Percentiles rank a stretch among this genome's conserved stretches.
Conservation (phyloP, 2,329 filamentous ascomycete species). For the Colletotrichum sidae region DNA sequence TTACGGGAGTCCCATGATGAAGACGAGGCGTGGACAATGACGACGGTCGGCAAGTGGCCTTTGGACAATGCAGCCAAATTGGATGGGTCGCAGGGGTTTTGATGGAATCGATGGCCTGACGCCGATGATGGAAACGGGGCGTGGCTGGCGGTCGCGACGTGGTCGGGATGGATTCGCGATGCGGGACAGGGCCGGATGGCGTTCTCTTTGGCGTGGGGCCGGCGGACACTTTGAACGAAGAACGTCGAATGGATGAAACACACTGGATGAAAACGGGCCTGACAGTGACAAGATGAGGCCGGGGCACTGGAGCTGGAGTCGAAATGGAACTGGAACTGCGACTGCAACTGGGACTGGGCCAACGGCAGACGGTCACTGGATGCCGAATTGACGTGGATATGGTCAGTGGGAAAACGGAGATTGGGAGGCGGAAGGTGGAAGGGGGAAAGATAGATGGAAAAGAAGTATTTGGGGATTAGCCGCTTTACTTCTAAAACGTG, state of each 20-base stretch:
- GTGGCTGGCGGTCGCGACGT: neutral
- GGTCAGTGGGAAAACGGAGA: constrained; percentile 14
- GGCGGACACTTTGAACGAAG: constrained; percentile 14
- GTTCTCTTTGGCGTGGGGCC: constrained; percentile 25
- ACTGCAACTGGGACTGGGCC: constrained; percentile 4
- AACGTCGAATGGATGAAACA: neutral
- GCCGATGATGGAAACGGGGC: constrained; percentile 23
- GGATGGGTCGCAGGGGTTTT: neutral
- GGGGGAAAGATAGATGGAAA: constrained; percentile 10
- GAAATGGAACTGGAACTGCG: constrained; percentile 11
- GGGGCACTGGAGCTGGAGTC: neutral
- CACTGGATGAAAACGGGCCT: neutral
- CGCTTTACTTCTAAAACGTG: constrained; percentile 33
- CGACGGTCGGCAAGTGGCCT: neutral
- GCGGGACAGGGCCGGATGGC: constrained; percentile 25
- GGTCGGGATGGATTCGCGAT: constrained; percentile 32
- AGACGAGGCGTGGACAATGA: constrained; percentile 2
- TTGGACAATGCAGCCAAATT: neutral
- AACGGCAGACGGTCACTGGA: neutral
- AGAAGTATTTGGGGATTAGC: constrained; percentile 33
- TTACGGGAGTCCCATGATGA: constrained; percentile 61
- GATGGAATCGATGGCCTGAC: neutral
- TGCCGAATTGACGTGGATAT: constrained; percentile 16
- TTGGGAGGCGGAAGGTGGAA: constrained; percentile 2
- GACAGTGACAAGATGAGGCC: constrained; percentile 5